phyloP scores from a whole-genome alignment of 1,284 basidiomycete genomes.

The Wallemia hederae region DNA sequence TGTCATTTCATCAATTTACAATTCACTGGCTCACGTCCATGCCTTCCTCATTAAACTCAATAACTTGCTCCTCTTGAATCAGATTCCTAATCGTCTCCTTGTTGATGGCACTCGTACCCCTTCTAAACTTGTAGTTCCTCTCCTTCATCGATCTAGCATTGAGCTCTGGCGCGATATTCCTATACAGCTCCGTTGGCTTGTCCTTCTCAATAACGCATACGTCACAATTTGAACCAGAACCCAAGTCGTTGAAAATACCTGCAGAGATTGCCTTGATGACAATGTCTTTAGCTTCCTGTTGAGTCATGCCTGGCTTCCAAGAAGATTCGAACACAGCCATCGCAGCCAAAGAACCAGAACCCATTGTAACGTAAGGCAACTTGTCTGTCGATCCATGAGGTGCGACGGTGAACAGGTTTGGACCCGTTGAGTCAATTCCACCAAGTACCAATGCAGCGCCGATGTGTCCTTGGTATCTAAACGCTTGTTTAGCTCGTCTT shows the following conservation, averaged over 20 bases:
- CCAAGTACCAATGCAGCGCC: conserved; percentile 93
- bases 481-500: too few species aligned
- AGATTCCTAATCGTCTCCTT: conserved; percentile 42
- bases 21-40: background rate
- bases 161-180: conserved; percentile 63
- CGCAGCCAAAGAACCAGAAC: conserved; percentile 75
- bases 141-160: conserved; percentile 13
- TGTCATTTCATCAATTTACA: background rate
- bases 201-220: conserved; percentile 71
- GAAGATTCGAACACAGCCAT: conserved; percentile 90
- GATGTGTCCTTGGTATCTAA: conserved; percentile 75
- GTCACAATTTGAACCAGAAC: conserved; percentile 90
- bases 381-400: conserved; percentile 98
- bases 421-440: conserved; percentile 70
- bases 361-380: conserved; percentile 97
- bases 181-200: conserved; percentile 47
- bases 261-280: conserved; percentile 68
- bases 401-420: conserved; percentile 83
- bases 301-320: conserved; percentile 60
- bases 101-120: conserved; percentile 66
- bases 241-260: conserved; percentile 98
- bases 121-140: conserved; percentile 48
- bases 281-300: conserved; percentile 48
- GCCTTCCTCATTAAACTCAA: conserved; percentile 2
- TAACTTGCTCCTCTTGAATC: conserved; percentile 36